Evolutionary conservation across 163 green algal species (phyloP).

Genomic region (Scenedesmus sp.): DNA sequence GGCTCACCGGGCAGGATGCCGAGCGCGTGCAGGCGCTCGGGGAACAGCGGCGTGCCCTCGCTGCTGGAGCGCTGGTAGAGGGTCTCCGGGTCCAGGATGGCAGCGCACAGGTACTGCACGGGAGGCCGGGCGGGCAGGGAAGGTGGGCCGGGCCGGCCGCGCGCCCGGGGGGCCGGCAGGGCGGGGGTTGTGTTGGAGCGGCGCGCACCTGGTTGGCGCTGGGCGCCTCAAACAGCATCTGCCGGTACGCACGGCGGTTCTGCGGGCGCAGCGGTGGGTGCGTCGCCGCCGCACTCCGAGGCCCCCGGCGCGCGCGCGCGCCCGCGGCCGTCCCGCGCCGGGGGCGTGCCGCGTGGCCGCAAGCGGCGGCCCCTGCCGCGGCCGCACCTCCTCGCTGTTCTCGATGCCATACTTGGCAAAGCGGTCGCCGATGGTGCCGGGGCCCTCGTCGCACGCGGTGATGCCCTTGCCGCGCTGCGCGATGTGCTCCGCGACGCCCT

Average conservation of each 20-base stretch:
- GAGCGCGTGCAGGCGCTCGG: constrained; percentile 51
- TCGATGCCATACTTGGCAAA: constrained; percentile 83
- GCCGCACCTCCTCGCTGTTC: constrained; percentile 74
- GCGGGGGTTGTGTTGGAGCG: background rate
- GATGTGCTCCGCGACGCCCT: constrained; percentile 41
- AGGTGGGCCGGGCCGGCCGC: no score
- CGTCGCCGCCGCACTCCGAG: background rate
- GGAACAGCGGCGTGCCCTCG: constrained; percentile 49
- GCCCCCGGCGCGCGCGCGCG: background rate
- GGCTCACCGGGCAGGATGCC: constrained; percentile 54
- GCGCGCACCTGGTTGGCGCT: constrained; percentile 30
- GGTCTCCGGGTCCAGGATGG: constrained; percentile 66
- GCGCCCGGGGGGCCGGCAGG: no score
- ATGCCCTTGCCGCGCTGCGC: constrained; percentile 59
- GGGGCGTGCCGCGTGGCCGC: background rate
- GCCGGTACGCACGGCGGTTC: constrained; percentile 62
- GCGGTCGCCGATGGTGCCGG: constrained; percentile 81
- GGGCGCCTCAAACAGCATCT: constrained; percentile 66
- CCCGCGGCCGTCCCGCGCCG: background rate
- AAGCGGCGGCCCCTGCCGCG: background rate
- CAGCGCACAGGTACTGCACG: constrained; percentile 54
- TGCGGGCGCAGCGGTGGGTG: constrained; percentile 38
- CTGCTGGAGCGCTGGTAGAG: constrained; percentile 54
- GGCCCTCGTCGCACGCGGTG: constrained; percentile 70
- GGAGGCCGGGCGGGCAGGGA: background rate